phyloP scores from a whole-genome alignment of 2,329 filamentous ascomycete species.

The Ascochyta clinopodiicola region DNA sequence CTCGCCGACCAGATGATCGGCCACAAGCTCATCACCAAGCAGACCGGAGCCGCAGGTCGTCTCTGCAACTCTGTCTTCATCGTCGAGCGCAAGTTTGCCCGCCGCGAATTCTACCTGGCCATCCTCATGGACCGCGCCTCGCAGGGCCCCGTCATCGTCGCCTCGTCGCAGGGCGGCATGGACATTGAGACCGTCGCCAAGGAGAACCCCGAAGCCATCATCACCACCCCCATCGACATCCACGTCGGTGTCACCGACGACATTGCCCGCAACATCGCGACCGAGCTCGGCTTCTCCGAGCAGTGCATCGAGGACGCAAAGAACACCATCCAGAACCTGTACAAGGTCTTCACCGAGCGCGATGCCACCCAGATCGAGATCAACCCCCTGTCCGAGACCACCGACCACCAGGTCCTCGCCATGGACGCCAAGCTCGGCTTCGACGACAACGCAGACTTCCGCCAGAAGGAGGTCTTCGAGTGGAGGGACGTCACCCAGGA shows the following conservation, averaged over 20 bases:
- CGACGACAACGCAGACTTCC: constrained; percentile 98
- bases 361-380: constrained; percentile 99
- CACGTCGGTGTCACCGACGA: constrained; percentile 94
- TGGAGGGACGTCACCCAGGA: constrained; percentile 96
- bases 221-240: constrained; percentile 92
- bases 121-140: constrained; percentile 96
- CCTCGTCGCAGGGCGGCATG: constrained; percentile 98
- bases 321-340: constrained; percentile 97
- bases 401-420: constrained; percentile 95
- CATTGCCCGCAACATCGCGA: constrained; percentile 87
- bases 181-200: constrained; percentile 99
- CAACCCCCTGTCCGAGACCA: constrained; percentile 98
- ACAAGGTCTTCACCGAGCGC: constrained; percentile 98
- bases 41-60: constrained; percentile 91
- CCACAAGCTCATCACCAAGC: constrained; percentile 99
- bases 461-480: constrained; percentile 93
- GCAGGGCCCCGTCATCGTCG: constrained; percentile 93
- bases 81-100: constrained; percentile 99
- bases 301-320: constrained; percentile 96
- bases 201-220: constrained; percentile 95
- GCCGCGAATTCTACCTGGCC: constrained; percentile 98
- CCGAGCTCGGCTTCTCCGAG: constrained; percentile 94
- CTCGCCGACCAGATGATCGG: constrained; percentile 99
- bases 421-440: constrained; percentile 99
- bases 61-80: constrained; percentile 98